Evolutionary conservation across 2,329 filamentous ascomycete species (phyloP).

Genomic region (Myriosclerotinia curreyana): DNA sequence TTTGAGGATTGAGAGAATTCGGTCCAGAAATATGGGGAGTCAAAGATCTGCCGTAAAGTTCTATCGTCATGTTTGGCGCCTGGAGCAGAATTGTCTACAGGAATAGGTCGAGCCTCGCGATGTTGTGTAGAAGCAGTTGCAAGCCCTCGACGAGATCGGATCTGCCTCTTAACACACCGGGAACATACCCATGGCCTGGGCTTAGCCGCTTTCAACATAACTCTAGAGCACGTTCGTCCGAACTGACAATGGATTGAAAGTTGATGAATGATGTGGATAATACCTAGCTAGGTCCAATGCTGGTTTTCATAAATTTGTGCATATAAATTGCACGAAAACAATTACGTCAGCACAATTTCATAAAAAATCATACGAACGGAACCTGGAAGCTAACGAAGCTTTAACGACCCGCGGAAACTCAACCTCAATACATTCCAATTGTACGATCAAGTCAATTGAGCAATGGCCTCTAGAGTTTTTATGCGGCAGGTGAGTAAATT

Average conservation of each 20-base stretch:
- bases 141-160: constrained; percentile 24
- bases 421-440: constrained; percentile 12
- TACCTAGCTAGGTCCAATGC: too few species aligned
- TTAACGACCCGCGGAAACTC: constrained; percentile 18
- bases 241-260: constrained; percentile 10
- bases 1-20: constrained; percentile 54
- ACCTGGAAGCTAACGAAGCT: constrained; percentile 21
- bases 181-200: constrained; percentile 49
- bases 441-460: constrained; percentile 32
- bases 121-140: constrained; percentile 23
- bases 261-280: not conserved
- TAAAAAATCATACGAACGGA: constrained; percentile 16
- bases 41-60: constrained; percentile 77
- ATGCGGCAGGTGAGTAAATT: constrained; percentile 48
- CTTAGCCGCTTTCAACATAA: constrained; percentile 36
- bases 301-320: constrained; percentile 14
- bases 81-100: constrained; percentile 28
- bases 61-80: constrained; percentile 62
- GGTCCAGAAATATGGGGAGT: constrained; percentile 67
- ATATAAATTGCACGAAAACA: constrained; percentile 13
- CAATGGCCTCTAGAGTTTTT: constrained; percentile 53
- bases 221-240: not conserved
- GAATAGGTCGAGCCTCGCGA: constrained; percentile 27
- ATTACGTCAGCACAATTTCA: constrained; percentile 19
- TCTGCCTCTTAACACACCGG: constrained; percentile 44